Percentiles rank a stretch among this genome's conserved stretches.
Conservation (phyloP, 1,139 yeast genomes). For the Yamadazyma sp. region DNA sequence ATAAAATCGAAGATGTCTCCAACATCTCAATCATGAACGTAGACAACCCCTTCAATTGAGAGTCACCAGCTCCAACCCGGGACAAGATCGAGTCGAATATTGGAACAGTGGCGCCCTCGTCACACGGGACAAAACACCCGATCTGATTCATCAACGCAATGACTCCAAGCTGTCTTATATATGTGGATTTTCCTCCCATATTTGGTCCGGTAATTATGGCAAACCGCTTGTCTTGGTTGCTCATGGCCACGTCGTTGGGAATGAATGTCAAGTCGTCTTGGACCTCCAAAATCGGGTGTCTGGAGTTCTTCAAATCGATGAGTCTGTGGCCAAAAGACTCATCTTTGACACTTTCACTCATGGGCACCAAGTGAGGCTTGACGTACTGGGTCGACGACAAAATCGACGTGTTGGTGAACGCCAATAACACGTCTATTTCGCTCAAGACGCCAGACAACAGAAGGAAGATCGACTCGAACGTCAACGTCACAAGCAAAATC, state of each 20-base stretch:
- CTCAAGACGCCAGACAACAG: constrained; percentile 65
- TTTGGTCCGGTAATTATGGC: constrained; percentile 93
- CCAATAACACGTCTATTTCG: constrained; percentile 75
- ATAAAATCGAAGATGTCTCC: constrained; percentile 88
- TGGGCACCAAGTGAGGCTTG: constrained; percentile 61
- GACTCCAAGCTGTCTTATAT: constrained; percentile 88
- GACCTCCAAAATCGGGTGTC: constrained; percentile 93
- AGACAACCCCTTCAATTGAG: constrained; percentile 93
- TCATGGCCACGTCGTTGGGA: constrained; percentile 74
- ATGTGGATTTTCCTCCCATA: constrained; percentile 98
- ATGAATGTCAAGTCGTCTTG: constrained; percentile 88
- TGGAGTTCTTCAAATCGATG: constrained; percentile 63
- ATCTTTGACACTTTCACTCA: constrained; percentile 27
- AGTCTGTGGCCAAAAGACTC: constrained; percentile 43
- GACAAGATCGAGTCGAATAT: constrained; percentile 90
- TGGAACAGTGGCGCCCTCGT: constrained; percentile 47
- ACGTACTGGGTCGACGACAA: constrained; percentile 82
- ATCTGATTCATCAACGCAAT: constrained; percentile 87
- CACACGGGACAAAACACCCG: constrained; percentile 82
- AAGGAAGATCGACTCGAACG: constrained; percentile 77
- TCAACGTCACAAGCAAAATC: constrained; percentile 73
- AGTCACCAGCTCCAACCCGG: constrained; percentile 98
- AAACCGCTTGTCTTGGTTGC: constrained; percentile 52
- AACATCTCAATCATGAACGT: constrained; percentile 98
- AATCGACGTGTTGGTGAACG: constrained; percentile 85